Evolutionary conservation across 345 rosid species (phyloP), one percentile per base, ranked within the genome.

Genomic region (Barbarea vulgaris): DNA sequence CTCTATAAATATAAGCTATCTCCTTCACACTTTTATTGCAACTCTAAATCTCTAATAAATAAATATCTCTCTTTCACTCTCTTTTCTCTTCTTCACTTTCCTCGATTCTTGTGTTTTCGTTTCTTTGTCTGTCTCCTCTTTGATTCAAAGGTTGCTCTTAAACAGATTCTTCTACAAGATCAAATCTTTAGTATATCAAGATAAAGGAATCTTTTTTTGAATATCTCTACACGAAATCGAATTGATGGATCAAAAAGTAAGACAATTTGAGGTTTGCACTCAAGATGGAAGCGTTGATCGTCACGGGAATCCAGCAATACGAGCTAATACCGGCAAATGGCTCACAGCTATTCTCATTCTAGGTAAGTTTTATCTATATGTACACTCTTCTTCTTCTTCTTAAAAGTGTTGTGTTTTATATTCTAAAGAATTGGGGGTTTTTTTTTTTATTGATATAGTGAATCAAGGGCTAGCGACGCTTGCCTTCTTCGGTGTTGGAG

Each of bases 391-490:
- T 62, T 52, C 7, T 7, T 41, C 12, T 57, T 64, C n/a, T n/a
- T n/a, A n/a, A 18, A 54, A 47, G 41, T 41, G 5, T 33, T 62
- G 22, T 53, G 39, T 18, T 64, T 68, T 30, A 33, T 44, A 60
- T 44, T 30, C 52, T 51, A 33, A 73, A 21, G 19, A 4, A 9
- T 33, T 50, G 7, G 1, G 9, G n/a, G n/a, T n/a, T n/a, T n/a
- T n/a, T n/a, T 8, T 13, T 48, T 14, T 17, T 8, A 22, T 53
- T 34, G 1, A 25, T 84, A 87, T 84, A 93, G 99, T 92, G 83
- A 95, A 92, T 73, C 99, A 95, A 79, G 99, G 96, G 61, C 83
- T 95, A 69, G 97, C 99, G 2, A 95, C 97, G 19, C 81, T 95
- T 50, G 98, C 98, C 22, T 92, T 95, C 83, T 95, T 92, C 50